A percentile compares a stretch with the other conserved stretches of the same genome.
Evolutionary conservation across 345 rosid species (phyloP).

Genomic region (Tarenaya hassleriana): DNA sequence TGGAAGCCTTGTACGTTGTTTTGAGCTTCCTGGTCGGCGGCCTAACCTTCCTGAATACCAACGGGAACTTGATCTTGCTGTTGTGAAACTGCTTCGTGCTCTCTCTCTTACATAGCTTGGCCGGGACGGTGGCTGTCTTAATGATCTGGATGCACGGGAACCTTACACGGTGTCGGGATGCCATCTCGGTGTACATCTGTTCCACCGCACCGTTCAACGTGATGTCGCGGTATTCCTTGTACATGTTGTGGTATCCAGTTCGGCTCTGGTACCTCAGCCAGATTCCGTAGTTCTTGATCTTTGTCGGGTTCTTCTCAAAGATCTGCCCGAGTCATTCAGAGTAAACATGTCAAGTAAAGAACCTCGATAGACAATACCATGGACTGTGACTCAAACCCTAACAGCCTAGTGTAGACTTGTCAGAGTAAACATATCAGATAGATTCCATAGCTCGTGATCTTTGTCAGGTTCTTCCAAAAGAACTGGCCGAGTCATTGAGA

Average conservation of each 20-base stretch:
- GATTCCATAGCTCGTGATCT: constrained; percentile 50
- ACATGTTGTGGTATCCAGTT: no score
- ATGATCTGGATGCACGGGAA: no score
- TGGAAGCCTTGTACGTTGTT: no score
- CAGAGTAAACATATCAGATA: constrained; percentile 62
- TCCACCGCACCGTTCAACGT: constrained; percentile 65
- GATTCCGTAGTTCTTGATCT: no score
- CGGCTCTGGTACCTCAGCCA: no score
- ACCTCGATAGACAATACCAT: no score
- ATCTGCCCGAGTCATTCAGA: constrained; percentile 51
- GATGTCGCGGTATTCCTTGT: no score
- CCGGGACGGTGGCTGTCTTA: constrained; percentile 52
- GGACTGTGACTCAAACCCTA: no score
- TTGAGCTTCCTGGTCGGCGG: constrained; percentile 63
- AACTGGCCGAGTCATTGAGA: no score
- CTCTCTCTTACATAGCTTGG: constrained; percentile 66
- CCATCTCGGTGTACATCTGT: constrained; percentile 73
- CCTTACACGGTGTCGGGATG: constrained; percentile 58
- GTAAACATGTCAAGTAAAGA: no score
- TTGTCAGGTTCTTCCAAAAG: constrained; percentile 56
- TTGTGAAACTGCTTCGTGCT: constrained; percentile 60
- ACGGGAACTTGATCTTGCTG: constrained; percentile 61
- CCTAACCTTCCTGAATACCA: constrained; percentile 57
- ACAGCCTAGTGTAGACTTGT: no score
- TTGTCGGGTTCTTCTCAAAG: no score